phyloP scores from a whole-genome alignment of 176 grass and related monocot species.

The Melocanna baccifera region DNA sequence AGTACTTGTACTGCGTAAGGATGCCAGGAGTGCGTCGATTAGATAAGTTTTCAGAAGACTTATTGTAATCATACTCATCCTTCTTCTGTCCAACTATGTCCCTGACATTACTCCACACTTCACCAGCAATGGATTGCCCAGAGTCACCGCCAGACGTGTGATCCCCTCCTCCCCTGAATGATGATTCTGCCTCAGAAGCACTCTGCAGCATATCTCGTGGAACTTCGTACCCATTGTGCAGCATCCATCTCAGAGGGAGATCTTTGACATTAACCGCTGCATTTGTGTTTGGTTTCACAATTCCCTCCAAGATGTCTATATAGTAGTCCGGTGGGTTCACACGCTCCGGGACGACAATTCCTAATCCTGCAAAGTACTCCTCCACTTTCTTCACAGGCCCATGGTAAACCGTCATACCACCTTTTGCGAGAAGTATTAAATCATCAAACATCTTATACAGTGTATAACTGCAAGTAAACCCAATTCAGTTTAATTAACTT shows the following conservation, averaged over 20 bases:
- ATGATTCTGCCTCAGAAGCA: constrained; percentile 39
- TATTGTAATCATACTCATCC: constrained; percentile 62
- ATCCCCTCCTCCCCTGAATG: constrained; percentile 10
- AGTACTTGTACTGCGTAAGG: constrained; percentile 70
- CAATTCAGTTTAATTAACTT: no score
- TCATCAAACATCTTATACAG: constrained; percentile 91
- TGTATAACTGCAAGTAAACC: constrained; percentile 55
- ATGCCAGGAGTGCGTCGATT: constrained; percentile 65
- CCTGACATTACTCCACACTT: constrained; percentile 57
- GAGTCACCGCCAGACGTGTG: no score
- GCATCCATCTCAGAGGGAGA: constrained; percentile 77
- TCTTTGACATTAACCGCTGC: constrained; percentile 53
- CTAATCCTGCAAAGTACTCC: constrained; percentile 74
- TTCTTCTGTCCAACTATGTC: constrained; percentile 60
- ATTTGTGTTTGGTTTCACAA: constrained; percentile 56
- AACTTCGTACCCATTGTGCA: constrained; percentile 84
- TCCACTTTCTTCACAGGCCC: constrained; percentile 86
- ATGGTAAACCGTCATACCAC: constrained; percentile 81
- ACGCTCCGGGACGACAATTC: constrained; percentile 75
- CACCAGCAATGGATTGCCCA: constrained; percentile 18
- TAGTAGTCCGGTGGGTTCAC: constrained; percentile 95
- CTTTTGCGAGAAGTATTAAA: constrained; percentile 86
- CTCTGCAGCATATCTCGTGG: constrained; percentile 73
- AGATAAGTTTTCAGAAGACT: constrained; percentile 57
- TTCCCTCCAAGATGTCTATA: constrained; percentile 90